phyloP scores from a whole-genome alignment of 805 yeast species.

The Candida sanyiensis region DNA sequence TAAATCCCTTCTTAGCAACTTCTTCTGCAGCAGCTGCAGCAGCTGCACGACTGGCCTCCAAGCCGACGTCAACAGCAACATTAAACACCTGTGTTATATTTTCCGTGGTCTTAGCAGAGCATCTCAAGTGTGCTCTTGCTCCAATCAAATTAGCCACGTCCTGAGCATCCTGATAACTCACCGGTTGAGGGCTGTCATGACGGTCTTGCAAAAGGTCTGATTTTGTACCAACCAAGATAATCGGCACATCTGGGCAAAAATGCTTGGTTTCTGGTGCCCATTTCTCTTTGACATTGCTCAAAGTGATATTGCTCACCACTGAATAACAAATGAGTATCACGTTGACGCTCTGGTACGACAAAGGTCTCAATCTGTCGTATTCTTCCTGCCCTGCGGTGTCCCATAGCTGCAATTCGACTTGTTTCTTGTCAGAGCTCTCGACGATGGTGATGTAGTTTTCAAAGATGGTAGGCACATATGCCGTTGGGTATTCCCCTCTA shows the following conservation, averaged over 20 bases:
- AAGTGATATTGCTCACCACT: slow-evolving; percentile 52
- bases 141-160: slow-evolving; percentile 54
- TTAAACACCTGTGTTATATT: slow-evolving; percentile 68
- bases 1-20: slow-evolving; percentile 7
- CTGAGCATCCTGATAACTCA: slow-evolving; percentile 32
- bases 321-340: slow-evolving; percentile 72
- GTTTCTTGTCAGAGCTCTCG: slow-evolving; percentile 39
- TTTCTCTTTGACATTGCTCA: slow-evolving; percentile 67
- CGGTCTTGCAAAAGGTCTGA: slow-evolving; percentile 44
- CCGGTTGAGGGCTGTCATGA: slow-evolving; percentile 31
- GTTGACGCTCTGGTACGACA: slow-evolving; percentile 76
- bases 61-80: slow-evolving; percentile 37
- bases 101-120: slow-evolving; percentile 68
- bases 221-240: slow-evolving; percentile 78
- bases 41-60: slow-evolving; percentile 11
- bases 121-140: slow-evolving; percentile 68
- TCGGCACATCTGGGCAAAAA: slow-evolving; percentile 77
- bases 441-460: slow-evolving; percentile 68
- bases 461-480: slow-evolving; percentile 78
- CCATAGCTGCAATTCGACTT: slow-evolving; percentile 73
- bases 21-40: slow-evolving; percentile 12
- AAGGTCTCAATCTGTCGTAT: slow-evolving; percentile 72
- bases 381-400: slow-evolving; percentile 92
- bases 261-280: slow-evolving; percentile 88
- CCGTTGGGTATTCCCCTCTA: slow-evolving; percentile 62